A percentile compares a stretch with the other conserved stretches of the same genome.
These are phyloP conservation scores for Yarrowia deformans DNA, from an alignment of 805 yeast genomes.

Conservation along the genomic window DNA sequence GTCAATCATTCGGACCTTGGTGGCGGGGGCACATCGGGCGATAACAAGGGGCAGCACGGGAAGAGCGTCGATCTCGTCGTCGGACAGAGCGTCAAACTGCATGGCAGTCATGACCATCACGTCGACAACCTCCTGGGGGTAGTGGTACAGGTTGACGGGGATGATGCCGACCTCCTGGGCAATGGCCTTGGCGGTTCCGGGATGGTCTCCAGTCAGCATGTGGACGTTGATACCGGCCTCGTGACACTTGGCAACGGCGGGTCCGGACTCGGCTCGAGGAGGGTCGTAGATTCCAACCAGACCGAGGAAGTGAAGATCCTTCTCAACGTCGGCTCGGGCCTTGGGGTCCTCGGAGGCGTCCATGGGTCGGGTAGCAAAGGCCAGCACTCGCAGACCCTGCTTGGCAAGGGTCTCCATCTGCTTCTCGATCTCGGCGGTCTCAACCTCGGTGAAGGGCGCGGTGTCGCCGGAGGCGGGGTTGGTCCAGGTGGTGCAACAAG, in stretches of 20 bases:
- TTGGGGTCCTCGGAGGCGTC: constrained; percentile 45
- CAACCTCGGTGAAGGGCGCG: constrained; percentile 45
- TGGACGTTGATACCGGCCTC: constrained; percentile 79
- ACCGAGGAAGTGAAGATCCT: constrained; percentile 64
- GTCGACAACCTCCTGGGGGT: constrained; percentile 59
- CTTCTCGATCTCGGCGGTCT: constrained; percentile 56
- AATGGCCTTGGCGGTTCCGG: constrained; percentile 78
- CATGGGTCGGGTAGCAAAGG: constrained; percentile 62
- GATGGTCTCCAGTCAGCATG: constrained; percentile 85
- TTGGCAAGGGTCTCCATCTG: constrained; percentile 67
- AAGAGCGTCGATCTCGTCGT: constrained; percentile 64
- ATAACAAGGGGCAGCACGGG: constrained; percentile 78
- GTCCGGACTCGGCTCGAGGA: constrained; percentile 73
- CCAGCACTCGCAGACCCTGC: constrained; percentile 75
- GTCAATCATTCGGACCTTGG: constrained; percentile 81
- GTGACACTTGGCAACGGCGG: constrained; percentile 70
- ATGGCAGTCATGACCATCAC: constrained; percentile 79
- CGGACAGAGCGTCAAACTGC: constrained; percentile 69
- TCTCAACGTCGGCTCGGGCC: constrained; percentile 59
- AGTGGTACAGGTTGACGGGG: constrained; percentile 65
- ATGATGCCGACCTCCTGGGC: constrained; percentile 82
- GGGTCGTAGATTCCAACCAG: constrained; percentile 83
- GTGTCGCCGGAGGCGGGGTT: constrained; percentile 47
- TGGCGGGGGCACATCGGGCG: constrained; percentile 84
- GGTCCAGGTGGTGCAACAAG: constrained; percentile 63